These are phyloP conservation scores for Gilbertella persicaria DNA, from an alignment of 371 early-diverging fungal species.

Conservation along the genomic window DNA sequence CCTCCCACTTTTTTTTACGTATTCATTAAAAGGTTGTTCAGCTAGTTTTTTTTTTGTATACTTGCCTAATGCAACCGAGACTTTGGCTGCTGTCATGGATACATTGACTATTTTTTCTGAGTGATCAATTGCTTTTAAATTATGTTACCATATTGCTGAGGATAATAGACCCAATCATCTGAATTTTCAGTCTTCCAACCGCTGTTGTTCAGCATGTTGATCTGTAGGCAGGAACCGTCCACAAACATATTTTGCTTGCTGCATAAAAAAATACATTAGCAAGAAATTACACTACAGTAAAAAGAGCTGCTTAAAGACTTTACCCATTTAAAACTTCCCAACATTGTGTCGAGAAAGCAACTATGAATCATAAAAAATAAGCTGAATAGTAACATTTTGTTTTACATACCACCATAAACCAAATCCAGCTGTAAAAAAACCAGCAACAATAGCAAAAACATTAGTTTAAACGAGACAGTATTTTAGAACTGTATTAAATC, in stretches of 20 bases:
- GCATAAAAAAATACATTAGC: neutral
- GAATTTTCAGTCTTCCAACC: conserved; percentile 39
- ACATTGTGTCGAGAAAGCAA: conserved; percentile 27
- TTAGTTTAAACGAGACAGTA: too few species aligned
- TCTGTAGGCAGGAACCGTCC: conserved; percentile 33
- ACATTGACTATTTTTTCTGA: conserved; percentile 31
- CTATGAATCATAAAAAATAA: conserved; percentile 7
- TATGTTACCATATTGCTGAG: conserved; percentile 41
- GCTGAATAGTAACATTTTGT: too few species aligned
- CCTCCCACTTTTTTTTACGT: conserved; percentile 35
- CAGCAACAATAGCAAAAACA: too few species aligned
- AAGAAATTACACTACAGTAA: neutral
- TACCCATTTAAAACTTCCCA: conserved; percentile 31
- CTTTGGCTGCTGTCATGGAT: conserved; percentile 21
- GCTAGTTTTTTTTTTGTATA: neutral
- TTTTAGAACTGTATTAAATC: too few species aligned
- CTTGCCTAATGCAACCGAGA: conserved; percentile 39
- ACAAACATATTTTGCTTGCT: conserved; percentile 44
- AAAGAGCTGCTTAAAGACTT: neutral
- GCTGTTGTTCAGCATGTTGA: conserved; percentile 18
- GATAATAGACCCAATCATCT: conserved; percentile 52
- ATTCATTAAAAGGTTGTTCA: neutral
- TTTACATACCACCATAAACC: too few species aligned
- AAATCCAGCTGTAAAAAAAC: too few species aligned
- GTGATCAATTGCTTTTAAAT: neutral